Evolutionary conservation across 2,329 filamentous ascomycete genomes (phyloP), one percentile per base, ranked within the genome.

Genomic region (Phialemonium atrogriseum): DNA sequence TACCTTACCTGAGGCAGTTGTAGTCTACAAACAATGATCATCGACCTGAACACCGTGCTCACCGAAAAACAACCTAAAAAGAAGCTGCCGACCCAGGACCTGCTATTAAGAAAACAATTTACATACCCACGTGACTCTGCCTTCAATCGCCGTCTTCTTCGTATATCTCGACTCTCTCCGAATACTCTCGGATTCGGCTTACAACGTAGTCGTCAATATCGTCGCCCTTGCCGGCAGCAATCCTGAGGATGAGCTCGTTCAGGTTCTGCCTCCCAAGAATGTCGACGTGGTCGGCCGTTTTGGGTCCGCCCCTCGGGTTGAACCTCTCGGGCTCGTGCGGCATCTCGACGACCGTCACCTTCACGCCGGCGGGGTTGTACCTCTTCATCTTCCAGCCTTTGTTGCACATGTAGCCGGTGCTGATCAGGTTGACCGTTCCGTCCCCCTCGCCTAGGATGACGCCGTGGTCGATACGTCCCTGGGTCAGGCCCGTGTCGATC

Each of bases 361-460:
- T 77, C 19, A 80, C 72, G 2, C 80, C 79, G 0, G 86, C 82
- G 0, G 91, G 91, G 49, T 98, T 98, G 55, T 93, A 98, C 21
- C 91, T 73, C 57, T 86, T 87, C 57, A 95, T 83, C 36, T 80
- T 78, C 91, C 91, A 98, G 4, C 91, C 91, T 47, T 81, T 86
- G 45, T 86, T 82, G 56, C 91, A 98, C 91, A 98, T 96, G 55
- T 96, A 98, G 3, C 89, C 91, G 1, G 78, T 77, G 45, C 84
- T 93, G 9, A 98, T 61, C n/a, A 98, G 59, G 42, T 88, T 94
- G 24, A 98, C 91, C 0, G 91, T 98, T 2, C 91, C 91, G 46
- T 98, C 91, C 4, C 91, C 91, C 55, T 96, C 91, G 22, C 89
- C 89, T 69, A 95, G 81, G 20, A 94, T 70, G n/a, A 98, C 86